These are phyloP conservation scores for Rhizopogon salebrosus DNA, from an alignment of 768 basidiomycete genomes.

Conservation along the genomic window DNA sequence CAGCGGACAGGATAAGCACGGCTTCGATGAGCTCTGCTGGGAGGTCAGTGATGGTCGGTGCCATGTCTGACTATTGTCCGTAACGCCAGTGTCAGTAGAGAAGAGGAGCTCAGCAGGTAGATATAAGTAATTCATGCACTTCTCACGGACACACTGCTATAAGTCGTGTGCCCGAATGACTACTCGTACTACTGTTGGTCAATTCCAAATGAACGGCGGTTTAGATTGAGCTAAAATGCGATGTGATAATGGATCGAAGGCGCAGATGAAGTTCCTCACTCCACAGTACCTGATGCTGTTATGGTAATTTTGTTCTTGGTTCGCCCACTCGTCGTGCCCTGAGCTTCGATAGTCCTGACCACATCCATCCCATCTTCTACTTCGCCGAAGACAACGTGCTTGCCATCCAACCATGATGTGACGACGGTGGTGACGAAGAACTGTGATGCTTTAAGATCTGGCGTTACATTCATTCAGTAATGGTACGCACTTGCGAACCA, in stretches of 20 bases:
- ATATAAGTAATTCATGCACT: neutral
- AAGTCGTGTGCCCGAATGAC: too few relatives aligned
- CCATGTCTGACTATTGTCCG: neutral
- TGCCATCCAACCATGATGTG: slow-evolving; percentile 55
- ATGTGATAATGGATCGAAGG: neutral
- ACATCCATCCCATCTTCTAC: slow-evolving; percentile 39
- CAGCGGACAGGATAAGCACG: slow-evolving; percentile 23
- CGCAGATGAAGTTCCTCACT: slow-evolving; percentile 11
- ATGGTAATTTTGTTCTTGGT: slow-evolving; percentile 45
- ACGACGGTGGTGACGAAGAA: slow-evolving; percentile 76
- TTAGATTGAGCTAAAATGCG: neutral
- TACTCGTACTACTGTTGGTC: too few relatives aligned
- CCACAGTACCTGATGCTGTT: slow-evolving; percentile 45
- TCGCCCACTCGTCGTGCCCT: slow-evolving; percentile 21
- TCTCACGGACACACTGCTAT: neutral
- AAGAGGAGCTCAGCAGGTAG: neutral
- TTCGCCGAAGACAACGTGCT: slow-evolving; percentile 44
- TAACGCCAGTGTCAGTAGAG: neutral
- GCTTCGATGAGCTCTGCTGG: slow-evolving; percentile 39
- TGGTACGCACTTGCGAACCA: slow-evolving; percentile 62
- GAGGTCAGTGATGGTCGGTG: slow-evolving; percentile 7
- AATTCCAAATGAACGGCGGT: neutral
- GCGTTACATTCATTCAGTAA: neutral
- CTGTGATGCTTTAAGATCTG: slow-evolving; percentile 21
- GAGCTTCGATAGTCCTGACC: slow-evolving; percentile 35